phyloP scores from a whole-genome alignment of 176 grass and related monocot species.

The Zoysia pacifica region DNA sequence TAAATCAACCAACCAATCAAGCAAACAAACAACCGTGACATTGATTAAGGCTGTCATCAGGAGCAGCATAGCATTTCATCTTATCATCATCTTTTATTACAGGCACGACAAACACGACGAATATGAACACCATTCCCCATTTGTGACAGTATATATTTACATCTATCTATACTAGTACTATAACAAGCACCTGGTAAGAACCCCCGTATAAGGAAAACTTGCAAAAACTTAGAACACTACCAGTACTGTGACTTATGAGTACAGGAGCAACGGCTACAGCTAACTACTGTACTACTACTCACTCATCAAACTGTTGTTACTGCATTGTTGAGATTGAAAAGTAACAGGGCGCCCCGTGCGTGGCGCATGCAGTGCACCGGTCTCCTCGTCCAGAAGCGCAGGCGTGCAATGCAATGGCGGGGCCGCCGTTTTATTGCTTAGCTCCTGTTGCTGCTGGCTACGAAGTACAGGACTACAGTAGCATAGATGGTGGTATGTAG shows the following conservation, averaged over 20 bases:
- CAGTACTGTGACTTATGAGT: neutral
- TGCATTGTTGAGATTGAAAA: slow-evolving; percentile 17
- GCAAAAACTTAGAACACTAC: slow-evolving; percentile 45
- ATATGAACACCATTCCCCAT: slow-evolving; percentile 46
- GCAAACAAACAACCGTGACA: slow-evolving; percentile 5
- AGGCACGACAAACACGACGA: slow-evolving; percentile 33
- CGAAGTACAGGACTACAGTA: neutral
- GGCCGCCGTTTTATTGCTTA: slow-evolving; percentile 38
- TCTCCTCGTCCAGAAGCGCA: slow-evolving; percentile 57
- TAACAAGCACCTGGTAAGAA: slow-evolving; percentile 25
- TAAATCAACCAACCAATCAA: slow-evolving; percentile 1
- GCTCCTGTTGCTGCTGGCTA: slow-evolving; percentile 31
- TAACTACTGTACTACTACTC: neutral
- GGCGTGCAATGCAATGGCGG: slow-evolving; percentile 21
- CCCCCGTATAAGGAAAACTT: neutral
- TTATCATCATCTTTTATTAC: slow-evolving; percentile 41
- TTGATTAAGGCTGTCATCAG: slow-evolving; percentile 16
- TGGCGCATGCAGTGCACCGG: slow-evolving; percentile 27
- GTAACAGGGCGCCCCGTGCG: slow-evolving; percentile 16
- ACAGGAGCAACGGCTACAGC: neutral
- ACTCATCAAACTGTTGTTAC: slow-evolving; percentile 36
- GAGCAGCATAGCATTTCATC: slow-evolving; percentile 22
- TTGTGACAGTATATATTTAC: slow-evolving; percentile 41
- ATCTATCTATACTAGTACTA: neutral
- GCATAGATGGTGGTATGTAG: slow-evolving; percentile 5